Base-by-base conservation (phyloP, 179 eudicot genomes). In the Gypsophila paniculata region DNA sequence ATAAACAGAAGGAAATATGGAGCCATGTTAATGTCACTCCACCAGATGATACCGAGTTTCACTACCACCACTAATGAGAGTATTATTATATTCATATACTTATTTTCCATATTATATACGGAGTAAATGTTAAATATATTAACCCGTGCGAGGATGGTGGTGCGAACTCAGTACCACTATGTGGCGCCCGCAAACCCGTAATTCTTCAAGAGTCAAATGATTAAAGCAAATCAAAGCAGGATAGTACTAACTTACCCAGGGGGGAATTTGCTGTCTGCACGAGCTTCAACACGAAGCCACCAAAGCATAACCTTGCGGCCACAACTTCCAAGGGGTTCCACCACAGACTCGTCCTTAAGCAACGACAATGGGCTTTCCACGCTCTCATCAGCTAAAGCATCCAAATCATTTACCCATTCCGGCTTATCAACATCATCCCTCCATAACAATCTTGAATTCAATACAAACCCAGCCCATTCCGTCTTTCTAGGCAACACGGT, bases 201-300 rank as follows among this genome's bases (percentile, higher is more conserved):
- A 29, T 29, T 29, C 34, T 29, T 29, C 34, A 4, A 59, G 26
- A 61, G 61, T 71, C 73, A 72, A 9, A 49, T 1, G 15, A 64
- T 22, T 38, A 54, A 23, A 58, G 14, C 25, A 68, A 42, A 81
- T 5, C 32, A 77, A 0, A 42, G 59, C 65, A 63, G 67, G 17
- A 69, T 11, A 67, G 68, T n/a, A 63, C 46, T 8, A 29, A 86
- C 90, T 87, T 52, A 93, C 98, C 98, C 76, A 51, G 93, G 61
- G 42, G 98, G 98, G 62, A 89, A 93, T 79, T 88, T 89, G 88
- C 98, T 91, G 65, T 93, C 98, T 46, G 93, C 87, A 36, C 97
- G 93, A 72, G 98, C 98, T 84, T 93, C 98, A 71, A 88, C 97
- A 73, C 98, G 98, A 53, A 91, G 91, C 98, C 98, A 93, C 98